Evolutionary conservation across 306 rosid genomes (phyloP).

Genomic region (Sophora flavescens): DNA sequence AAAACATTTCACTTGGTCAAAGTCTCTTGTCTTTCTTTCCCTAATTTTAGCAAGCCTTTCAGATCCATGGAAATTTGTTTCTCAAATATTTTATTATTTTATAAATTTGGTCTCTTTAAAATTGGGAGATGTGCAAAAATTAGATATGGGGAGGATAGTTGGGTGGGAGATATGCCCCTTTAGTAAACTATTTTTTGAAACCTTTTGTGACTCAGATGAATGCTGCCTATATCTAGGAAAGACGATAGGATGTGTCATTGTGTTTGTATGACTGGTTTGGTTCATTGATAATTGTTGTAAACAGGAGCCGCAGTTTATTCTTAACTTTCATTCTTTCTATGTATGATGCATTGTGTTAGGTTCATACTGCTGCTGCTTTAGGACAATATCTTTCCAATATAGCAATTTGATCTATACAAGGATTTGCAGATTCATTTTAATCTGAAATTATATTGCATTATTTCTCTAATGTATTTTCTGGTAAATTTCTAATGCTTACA

Average conservation of each 20-base stretch:
- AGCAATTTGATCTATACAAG: constrained; percentile 6
- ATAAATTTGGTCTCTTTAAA: neutral
- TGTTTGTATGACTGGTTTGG: neutral
- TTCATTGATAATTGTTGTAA: constrained; percentile 20
- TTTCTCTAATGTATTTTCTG: constrained; percentile 21
- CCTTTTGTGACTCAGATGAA: neutral
- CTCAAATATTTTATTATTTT: neutral
- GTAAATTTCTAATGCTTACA: constrained; percentile 10
- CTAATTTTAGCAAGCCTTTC: too few species aligned
- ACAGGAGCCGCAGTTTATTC: constrained; percentile 5
- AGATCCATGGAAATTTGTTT: neutral
- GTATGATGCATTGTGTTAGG: neutral
- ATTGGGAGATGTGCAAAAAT: neutral
- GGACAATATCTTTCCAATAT: constrained; percentile 9
- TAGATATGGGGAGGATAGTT: neutral
- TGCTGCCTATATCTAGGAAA: constrained; percentile 17
- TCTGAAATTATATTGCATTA: neutral
- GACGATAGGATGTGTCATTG: neutral
- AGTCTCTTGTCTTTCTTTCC: too few species aligned
- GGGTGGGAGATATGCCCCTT: neutral
- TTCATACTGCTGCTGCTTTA: neutral
- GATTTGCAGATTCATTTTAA: constrained; percentile 24
- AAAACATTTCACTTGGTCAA: too few species aligned
- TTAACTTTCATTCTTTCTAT: constrained; percentile 10
- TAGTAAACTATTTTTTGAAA: constrained; percentile 12